Base-by-base conservation (phyloP, 1,284 basidiomycete species). In the Thecaphora thlaspeos region DNA sequence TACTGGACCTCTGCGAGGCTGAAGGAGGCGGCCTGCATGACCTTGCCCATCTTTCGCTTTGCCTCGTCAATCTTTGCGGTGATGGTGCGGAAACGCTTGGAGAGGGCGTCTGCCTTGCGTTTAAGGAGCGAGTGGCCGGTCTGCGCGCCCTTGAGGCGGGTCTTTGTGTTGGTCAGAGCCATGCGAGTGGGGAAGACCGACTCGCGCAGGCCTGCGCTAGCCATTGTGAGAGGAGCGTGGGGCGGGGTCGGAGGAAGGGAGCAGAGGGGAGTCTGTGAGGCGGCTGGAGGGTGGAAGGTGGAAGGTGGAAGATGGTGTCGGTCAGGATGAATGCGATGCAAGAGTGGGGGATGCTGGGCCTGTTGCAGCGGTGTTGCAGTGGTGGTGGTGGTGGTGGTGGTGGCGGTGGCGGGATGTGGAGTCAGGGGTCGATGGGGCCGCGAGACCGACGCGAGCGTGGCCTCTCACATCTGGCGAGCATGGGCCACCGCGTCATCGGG, bases 1-100 rank as follows among this genome's bases (percentile, higher is more conserved):
- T 98, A 99, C 24, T 91, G 92, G 59, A 98, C 95, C 79, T 98
- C 95, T 1, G 95, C 95, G 80, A 98, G 87, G 39, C 91, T 94
- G 83, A 99, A 96, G 41, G 93, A 95, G 17, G 95, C 95, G 46
- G 95, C 83, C 79, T 98, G 95, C 87, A 99, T 95, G 26, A 98
- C 93, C 63, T 88, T 84, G 37, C 95, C 95, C 95, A 98, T 98
- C 82, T 97, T 92, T 56, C 92, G 86, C 80, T 99, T 99, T 17
- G 95, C 94, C 83, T 98, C 95, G 76, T 97, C 93, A 40, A 81
- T 81, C 71, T 81, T 81, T 48, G 67, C 68, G 2, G 80, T 80
- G 64, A 81, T 81, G 41, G 72, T 79, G 56, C 92, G 84, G 81
- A 97, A 97, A 66, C 92, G 84, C 43, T 90, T 93, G 28, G 89